These are phyloP conservation scores for Diaporthe sp. DNA, from an alignment of 2,329 filamentous ascomycete species.

Conservation along the genomic window DNA sequence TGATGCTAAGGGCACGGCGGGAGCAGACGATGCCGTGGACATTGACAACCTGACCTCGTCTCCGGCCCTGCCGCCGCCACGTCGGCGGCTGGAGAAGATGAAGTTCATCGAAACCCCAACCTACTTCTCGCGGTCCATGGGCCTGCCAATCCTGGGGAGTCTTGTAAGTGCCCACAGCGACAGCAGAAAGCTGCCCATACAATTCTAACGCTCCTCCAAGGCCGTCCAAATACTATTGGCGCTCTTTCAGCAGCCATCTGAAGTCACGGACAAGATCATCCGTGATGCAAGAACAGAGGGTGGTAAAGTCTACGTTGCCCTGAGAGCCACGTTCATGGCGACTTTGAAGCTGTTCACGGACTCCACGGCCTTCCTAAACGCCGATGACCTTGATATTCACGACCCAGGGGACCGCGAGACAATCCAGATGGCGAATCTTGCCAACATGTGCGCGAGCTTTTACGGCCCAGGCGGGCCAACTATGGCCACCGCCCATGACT, in stretches of 20 bases:
- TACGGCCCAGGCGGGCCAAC: slow-evolving; percentile 46
- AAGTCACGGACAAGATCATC: slow-evolving; percentile 43
- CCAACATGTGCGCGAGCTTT: slow-evolving; percentile 48
- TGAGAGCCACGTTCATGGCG: slow-evolving; percentile 46
- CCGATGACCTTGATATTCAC: slow-evolving; percentile 51
- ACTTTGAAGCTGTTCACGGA: slow-evolving; percentile 48
- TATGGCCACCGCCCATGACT: slow-evolving; percentile 54
- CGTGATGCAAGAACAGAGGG: slow-evolving; percentile 45
- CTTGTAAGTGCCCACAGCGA: slow-evolving; percentile 38
- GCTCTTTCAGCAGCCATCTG: slow-evolving; percentile 46
- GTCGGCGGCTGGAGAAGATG: slow-evolving; percentile 44
- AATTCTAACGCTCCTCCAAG: slow-evolving; percentile 32
- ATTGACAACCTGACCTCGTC: slow-evolving; percentile 21
- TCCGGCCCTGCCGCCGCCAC: slow-evolving; percentile 29
- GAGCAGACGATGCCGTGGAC: slow-evolving; percentile 26
- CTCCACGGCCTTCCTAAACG: slow-evolving; percentile 43
- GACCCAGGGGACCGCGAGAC: slow-evolving; percentile 51
- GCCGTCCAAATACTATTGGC: slow-evolving; percentile 51
- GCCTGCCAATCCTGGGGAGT: slow-evolving; percentile 47
- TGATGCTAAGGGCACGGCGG: slow-evolving; percentile 9
- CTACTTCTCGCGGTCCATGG: slow-evolving; percentile 49
- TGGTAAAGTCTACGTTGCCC: slow-evolving; percentile 46
- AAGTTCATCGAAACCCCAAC: slow-evolving; percentile 46
- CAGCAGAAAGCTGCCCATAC: not conserved
- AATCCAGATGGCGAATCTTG: slow-evolving; percentile 60